Evolutionary conservation across 768 basidiomycete species (phyloP).

Genomic region (Psilocybe subaeruginosa): DNA sequence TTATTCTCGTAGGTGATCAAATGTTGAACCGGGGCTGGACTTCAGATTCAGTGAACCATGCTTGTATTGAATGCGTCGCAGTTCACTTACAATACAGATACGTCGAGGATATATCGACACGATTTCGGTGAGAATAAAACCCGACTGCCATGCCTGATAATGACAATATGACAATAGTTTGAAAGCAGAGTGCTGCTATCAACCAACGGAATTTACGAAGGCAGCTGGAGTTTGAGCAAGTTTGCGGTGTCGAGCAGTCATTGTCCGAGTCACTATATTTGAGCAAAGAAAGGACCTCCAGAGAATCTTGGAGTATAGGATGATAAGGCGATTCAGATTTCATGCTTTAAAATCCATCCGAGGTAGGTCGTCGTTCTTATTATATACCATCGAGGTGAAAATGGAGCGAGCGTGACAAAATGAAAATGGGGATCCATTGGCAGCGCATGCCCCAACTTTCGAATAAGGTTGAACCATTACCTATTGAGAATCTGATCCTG

Average conservation of each 20-base stretch:
- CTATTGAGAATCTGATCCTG: neutral
- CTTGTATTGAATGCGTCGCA: neutral
- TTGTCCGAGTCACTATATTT: neutral
- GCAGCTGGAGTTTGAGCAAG: neutral
- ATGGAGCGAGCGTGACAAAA: neutral
- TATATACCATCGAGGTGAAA: neutral
- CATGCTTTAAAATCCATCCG: neutral
- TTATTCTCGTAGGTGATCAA: slow-evolving; percentile 21
- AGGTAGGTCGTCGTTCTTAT: neutral
- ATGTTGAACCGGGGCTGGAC: slow-evolving; percentile 24
- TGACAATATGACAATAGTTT: neutral
- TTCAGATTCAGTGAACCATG: neutral
- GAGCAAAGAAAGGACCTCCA: slow-evolving; percentile 10
- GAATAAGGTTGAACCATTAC: neutral
- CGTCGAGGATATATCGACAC: neutral
- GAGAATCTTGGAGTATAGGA: slow-evolving; percentile 11
- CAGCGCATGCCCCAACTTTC: neutral
- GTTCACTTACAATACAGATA: neutral
- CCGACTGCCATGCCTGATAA: neutral
- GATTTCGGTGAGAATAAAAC: neutral
- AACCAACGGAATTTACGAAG: neutral
- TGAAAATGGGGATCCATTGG: neutral
- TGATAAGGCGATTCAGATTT: slow-evolving; percentile 7
- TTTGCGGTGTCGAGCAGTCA: neutral
- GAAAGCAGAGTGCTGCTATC: neutral